Evolutionary conservation across 169 alveolate genomes (phyloP).

Genomic region (Plasmodium malariae): DNA sequence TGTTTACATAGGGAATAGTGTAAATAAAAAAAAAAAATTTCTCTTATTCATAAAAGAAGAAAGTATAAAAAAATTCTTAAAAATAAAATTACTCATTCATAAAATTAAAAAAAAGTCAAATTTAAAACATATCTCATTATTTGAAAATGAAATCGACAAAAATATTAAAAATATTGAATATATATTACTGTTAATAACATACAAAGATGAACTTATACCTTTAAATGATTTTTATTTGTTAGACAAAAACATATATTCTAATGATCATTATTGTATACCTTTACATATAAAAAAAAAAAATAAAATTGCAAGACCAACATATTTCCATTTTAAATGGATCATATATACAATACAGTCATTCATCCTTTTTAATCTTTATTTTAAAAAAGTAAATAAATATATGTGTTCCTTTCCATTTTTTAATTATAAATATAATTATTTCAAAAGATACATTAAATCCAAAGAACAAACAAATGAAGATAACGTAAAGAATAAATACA

Average conservation of each 20-base stretch:
- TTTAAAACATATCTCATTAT: slow-evolving; percentile 56
- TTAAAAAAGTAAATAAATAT: slow-evolving; percentile 70
- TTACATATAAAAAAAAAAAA: slow-evolving; percentile 63
- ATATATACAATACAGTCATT: slow-evolving; percentile 68
- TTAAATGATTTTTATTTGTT: slow-evolving; percentile 60
- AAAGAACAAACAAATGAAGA: slow-evolving; percentile 10
- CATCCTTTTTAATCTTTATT: slow-evolving; percentile 50
- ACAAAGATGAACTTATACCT: slow-evolving; percentile 62
- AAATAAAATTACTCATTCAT: slow-evolving; percentile 51
- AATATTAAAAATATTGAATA: slow-evolving; percentile 62
- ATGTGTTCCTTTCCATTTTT: slow-evolving; percentile 75
- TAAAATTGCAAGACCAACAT: slow-evolving; percentile 44
- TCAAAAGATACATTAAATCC: slow-evolving; percentile 8
- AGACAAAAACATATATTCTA: slow-evolving; percentile 56
- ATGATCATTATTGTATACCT: slow-evolving; percentile 67
- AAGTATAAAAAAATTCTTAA: slow-evolving; percentile 51
- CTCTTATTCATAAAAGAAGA: slow-evolving; percentile 68
- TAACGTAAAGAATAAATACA: slow-evolving; percentile 16
- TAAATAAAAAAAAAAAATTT: slow-evolving; percentile 29
- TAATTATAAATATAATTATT: slow-evolving; percentile 51
- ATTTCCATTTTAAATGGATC: slow-evolving; percentile 65
- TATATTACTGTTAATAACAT: slow-evolving; percentile 54
- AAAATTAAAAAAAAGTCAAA: slow-evolving; percentile 58
- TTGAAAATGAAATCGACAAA: slow-evolving; percentile 66
- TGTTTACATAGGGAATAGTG: slow-evolving; percentile 52